A percentile compares a stretch with the other conserved stretches of the same genome.
phyloP scores from a whole-genome alignment of 768 basidiomycete species.

The Suillus subluteus region DNA sequence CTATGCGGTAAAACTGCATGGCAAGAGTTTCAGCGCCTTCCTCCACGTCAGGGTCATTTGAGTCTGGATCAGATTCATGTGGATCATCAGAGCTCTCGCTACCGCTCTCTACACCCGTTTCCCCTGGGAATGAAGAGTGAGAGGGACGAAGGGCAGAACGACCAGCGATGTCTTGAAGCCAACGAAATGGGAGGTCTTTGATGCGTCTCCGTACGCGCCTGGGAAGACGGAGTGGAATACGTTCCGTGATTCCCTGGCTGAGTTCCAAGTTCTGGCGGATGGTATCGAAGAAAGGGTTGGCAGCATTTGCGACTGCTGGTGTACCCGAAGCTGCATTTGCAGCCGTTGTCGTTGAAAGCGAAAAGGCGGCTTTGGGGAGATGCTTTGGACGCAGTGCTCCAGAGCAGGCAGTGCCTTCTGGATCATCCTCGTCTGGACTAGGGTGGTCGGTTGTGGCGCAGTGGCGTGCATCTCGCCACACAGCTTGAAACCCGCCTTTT shows the following conservation, averaged over 20 bases:
- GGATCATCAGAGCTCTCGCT: slow-evolving; percentile 41
- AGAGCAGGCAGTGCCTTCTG: slow-evolving; percentile 35
- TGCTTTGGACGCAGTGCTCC: slow-evolving; percentile 54
- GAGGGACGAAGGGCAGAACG: slow-evolving; percentile 41
- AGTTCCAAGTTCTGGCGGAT: slow-evolving; percentile 89
- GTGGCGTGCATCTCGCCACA: slow-evolving; percentile 56
- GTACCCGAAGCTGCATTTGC: slow-evolving; percentile 24
- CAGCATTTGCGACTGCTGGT: slow-evolving; percentile 33
- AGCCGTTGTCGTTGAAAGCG: slow-evolving; percentile 46
- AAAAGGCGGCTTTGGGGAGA: slow-evolving; percentile 69
- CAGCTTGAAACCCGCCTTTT: slow-evolving; percentile 78
- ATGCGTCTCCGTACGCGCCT: slow-evolving; percentile 55
- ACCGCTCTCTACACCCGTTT: slow-evolving; percentile 24
- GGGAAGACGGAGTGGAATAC: slow-evolving; percentile 73
- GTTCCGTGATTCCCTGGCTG: slow-evolving; percentile 71
- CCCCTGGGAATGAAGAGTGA: slow-evolving; percentile 19
- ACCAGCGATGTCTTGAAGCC: slow-evolving; percentile 74
- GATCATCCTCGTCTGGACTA: slow-evolving; percentile 53
- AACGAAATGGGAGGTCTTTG: slow-evolving; percentile 77
- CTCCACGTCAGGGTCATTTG: slow-evolving; percentile 48
- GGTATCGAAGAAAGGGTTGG: slow-evolving; percentile 94
- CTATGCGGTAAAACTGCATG: slow-evolving; percentile 92
- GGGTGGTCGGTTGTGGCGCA: slow-evolving; percentile 56
- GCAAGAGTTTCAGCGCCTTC: slow-evolving; percentile 82
- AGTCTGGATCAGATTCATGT: slow-evolving; percentile 35